Evolutionary conservation across 2,329 filamentous ascomycete species (phyloP).

Genomic region (Phaeosphaeria sp.): DNA sequence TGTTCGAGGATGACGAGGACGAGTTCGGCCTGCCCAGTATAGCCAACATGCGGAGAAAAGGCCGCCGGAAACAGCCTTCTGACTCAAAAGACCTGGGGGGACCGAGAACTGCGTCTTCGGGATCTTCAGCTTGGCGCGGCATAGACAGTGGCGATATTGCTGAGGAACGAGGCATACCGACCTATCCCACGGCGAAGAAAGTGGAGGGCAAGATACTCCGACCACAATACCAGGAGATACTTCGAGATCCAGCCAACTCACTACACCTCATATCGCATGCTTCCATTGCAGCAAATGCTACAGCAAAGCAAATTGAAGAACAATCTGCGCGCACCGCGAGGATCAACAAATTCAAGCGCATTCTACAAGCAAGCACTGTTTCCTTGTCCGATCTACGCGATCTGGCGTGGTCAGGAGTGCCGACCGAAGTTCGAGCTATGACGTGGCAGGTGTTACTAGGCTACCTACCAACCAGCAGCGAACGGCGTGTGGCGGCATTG

Average conservation of each 20-base stretch:
- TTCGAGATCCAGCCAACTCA: slow-evolving; percentile 86
- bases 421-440: slow-evolving; percentile 95
- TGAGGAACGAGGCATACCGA: slow-evolving; percentile 81
- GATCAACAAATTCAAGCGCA: slow-evolving; percentile 98
- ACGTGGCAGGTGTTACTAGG: slow-evolving; percentile 97
- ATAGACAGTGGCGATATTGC: slow-evolving; percentile 90
- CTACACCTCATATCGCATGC: slow-evolving; percentile 93
- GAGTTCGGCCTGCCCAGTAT: slow-evolving; percentile 95
- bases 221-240: slow-evolving; percentile 96
- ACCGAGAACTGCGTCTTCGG: slow-evolving; percentile 25
- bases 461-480: slow-evolving; percentile 95
- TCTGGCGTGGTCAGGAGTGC: slow-evolving; percentile 92
- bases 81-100: slow-evolving; percentile 56
- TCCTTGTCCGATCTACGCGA: slow-evolving; percentile 82
- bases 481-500: slow-evolving; percentile 85
- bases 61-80: slow-evolving; percentile 53
- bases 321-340: slow-evolving; percentile 87
- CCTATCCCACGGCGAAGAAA: slow-evolving; percentile 88
- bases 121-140: slow-evolving; percentile 62
- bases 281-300: slow-evolving; percentile 73
- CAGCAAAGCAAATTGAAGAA: slow-evolving; percentile 82
- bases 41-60: slow-evolving; percentile 84
- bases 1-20: slow-evolving; percentile 87
- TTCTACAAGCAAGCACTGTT: slow-evolving; percentile 91
- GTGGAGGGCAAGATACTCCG: slow-evolving; percentile 93